These are phyloP conservation scores for Xylaria multiplex DNA, from an alignment of 2,329 filamentous ascomycete species.

Conservation along the genomic window DNA sequence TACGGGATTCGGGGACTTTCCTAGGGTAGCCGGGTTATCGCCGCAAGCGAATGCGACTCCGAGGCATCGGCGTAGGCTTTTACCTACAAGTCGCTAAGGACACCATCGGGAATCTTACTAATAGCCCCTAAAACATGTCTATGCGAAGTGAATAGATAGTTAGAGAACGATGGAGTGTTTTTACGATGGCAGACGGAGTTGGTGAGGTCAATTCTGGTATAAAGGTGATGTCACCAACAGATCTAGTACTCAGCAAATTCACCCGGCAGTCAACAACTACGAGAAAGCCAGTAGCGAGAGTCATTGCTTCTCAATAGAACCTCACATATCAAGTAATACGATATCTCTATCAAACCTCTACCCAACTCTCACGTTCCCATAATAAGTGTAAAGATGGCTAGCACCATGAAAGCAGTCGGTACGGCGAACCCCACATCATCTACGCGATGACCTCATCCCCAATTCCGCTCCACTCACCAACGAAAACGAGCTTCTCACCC, in stretches of 20 bases:
- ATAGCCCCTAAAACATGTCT: not conserved
- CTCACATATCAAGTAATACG: not conserved
- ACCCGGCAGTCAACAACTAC: not conserved
- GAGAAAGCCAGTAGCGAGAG: not conserved
- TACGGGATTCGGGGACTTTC: constrained; percentile 27
- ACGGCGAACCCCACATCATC: constrained; percentile 27
- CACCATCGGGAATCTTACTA: constrained; percentile 14
- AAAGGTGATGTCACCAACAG: constrained; percentile 14
- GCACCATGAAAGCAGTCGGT: constrained; percentile 51
- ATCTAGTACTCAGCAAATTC: not conserved
- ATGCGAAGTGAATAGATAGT: not conserved
- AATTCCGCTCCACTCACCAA: not conserved
- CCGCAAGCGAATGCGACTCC: constrained; percentile 20
- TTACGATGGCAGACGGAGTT: not conserved
- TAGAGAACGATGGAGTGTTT: not conserved
- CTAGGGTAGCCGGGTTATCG: not conserved
- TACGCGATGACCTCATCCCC: constrained; percentile 9
- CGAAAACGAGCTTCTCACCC: too few species aligned
- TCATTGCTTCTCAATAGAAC: not conserved
- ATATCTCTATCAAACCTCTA: not conserved
- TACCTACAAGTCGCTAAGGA: not conserved
- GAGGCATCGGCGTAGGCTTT: not conserved
- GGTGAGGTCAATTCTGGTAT: not conserved
- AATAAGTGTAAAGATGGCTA: constrained; percentile 39
- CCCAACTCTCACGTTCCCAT: not conserved